phyloP scores from a whole-genome alignment of 345 rosid species.

The Raphanus raphanistrum region DNA sequence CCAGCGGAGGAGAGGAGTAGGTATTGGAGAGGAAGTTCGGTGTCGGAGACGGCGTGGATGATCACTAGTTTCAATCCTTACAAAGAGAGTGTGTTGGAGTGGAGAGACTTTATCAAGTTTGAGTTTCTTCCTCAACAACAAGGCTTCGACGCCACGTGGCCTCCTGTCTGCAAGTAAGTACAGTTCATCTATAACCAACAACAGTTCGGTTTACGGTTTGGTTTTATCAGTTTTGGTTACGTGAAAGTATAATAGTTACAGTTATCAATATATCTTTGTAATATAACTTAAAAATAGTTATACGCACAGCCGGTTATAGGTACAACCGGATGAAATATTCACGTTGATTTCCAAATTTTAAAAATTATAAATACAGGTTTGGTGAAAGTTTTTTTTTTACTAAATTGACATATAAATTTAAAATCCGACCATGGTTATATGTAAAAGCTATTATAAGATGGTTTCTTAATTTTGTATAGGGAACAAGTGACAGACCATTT shows the following conservation, averaged over 20 bases:
- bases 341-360: no score
- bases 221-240: no score
- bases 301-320: no score
- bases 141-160: slow-evolving; percentile 27
- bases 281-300: no score
- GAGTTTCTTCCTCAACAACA: slow-evolving; percentile 30
- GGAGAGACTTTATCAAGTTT: slow-evolving; percentile 54
- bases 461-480: slow-evolving; percentile 29
- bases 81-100: slow-evolving; percentile 39
- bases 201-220: neutral
- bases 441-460: neutral
- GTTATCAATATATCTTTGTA: no score
- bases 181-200: neutral
- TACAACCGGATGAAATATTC: no score
- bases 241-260: no score
- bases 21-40: slow-evolving; percentile 41
- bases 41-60: slow-evolving; percentile 39
- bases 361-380: no score
- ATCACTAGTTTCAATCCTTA: slow-evolving; percentile 38
- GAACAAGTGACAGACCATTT: slow-evolving; percentile 48
- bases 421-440: no score
- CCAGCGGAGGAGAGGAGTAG: slow-evolving; percentile 38
- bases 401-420: no score
- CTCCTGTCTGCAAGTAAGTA: slow-evolving; percentile 37
- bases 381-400: no score